Evolutionary conservation across 305 asterid species (phyloP).

Genomic region (Lippia alba): DNA sequence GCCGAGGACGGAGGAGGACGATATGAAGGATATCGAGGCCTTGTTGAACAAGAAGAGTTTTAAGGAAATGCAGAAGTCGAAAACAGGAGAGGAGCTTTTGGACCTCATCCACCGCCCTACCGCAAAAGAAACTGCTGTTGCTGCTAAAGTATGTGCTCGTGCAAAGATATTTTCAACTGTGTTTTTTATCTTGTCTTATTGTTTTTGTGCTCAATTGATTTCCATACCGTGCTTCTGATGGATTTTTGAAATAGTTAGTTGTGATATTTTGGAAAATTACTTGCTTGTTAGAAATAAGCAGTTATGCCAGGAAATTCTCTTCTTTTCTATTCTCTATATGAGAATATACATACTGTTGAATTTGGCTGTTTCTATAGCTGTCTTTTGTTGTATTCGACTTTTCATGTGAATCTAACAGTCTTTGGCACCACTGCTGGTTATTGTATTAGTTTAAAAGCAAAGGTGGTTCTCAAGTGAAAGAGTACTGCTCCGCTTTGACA

Average conservation of each 20-base stretch:
- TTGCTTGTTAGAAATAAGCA: background rate
- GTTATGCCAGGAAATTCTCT: conserved; percentile 13
- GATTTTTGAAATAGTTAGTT: conserved; percentile 9
- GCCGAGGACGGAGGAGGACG: conserved; percentile 95
- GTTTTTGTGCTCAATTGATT: conserved; percentile 14
- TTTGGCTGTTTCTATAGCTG: conserved; percentile 12
- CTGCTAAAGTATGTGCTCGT: conserved; percentile 71
- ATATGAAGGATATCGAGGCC: conserved; percentile 89
- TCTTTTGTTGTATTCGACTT: conserved; percentile 10
- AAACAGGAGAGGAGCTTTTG: conserved; percentile 95
- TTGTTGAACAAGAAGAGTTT: conserved; percentile 89
- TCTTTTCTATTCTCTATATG: conserved; percentile 3
- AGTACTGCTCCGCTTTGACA: conserved; percentile 88
- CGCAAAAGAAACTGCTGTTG: conserved; percentile 91
- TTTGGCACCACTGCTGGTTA: conserved; percentile 22
- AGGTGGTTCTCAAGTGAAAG: conserved; percentile 98
- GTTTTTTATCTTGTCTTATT: background rate
- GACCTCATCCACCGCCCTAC: conserved; percentile 95
- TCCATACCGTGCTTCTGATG: conserved; percentile 12
- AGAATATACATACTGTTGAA: conserved; percentile 13
- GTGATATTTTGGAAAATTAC: conserved; percentile 24
- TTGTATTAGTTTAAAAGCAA: conserved; percentile 87
- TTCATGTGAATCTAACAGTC: conserved; percentile 27
- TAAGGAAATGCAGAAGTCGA: conserved; percentile 85
- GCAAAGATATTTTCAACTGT: background rate